Conservation (phyloP, 2,329 filamentous ascomycete species). For the Talaromyces sp. region DNA sequence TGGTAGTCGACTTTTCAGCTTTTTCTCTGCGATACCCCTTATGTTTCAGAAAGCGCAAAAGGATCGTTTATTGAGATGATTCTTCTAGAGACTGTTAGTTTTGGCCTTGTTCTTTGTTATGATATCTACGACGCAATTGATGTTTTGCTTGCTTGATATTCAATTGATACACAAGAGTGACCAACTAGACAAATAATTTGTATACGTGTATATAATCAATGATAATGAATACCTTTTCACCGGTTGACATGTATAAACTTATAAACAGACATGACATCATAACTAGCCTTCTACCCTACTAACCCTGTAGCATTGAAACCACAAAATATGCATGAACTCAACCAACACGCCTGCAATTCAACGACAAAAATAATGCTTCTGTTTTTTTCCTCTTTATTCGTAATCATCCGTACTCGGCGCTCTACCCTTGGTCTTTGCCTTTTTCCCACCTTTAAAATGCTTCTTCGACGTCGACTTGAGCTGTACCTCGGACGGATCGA, state of each 20-base stretch:
- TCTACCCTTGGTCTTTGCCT: slow-evolving; percentile 23
- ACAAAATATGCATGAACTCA: background rate
- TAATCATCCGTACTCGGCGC: slow-evolving; percentile 11
- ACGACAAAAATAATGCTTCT: background rate
- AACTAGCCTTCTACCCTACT: background rate
- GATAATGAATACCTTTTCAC: background rate
- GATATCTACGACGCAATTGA: background rate
- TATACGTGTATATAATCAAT: background rate
- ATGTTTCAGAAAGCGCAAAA: slow-evolving; percentile 11
- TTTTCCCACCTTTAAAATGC: slow-evolving; percentile 52
- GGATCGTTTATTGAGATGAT: slow-evolving; percentile 8
- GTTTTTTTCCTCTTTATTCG: background rate
- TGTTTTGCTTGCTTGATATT: background rate
- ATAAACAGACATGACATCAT: background rate
- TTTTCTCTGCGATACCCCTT: slow-evolving; percentile 10
- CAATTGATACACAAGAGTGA: background rate
- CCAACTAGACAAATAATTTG: background rate
- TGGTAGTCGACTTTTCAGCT: slow-evolving; percentile 20
- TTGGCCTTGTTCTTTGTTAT: background rate
- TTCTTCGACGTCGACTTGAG: slow-evolving; percentile 69
- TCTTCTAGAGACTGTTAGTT: background rate
- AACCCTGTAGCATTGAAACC: background rate
- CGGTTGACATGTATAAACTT: background rate
- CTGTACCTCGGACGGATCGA: slow-evolving; percentile 66
- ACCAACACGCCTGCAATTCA: background rate